Evolutionary conservation across 129 eudicot species (phyloP), one percentile per base, ranked within the genome.

Genomic region (Pseudognaphalium luteoalbum): DNA sequence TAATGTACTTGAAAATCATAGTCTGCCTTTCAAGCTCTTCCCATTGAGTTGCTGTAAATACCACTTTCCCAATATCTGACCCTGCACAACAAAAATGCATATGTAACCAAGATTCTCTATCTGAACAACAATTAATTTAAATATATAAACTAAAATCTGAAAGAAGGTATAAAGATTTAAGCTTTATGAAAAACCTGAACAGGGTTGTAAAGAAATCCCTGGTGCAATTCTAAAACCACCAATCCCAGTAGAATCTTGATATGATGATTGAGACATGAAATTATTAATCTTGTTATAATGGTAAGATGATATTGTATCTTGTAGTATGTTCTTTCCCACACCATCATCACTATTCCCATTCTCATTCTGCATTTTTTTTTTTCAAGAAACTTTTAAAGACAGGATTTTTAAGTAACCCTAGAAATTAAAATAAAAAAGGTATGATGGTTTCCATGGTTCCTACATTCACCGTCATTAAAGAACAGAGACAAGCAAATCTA

Each of bases 1-100:
- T 74, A 62, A 91, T 84, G 89, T 88, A 88, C 84, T 88, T 86
- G 88, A 76, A 89, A 44, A 91, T 88, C 71, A 73, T 80, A 44
- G 82, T 86, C 86, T 91, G 97, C 71, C 88, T 84, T 61, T 91
- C 89, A 66, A 91, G 87, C 57, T 91, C 97, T 75, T 82, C 81
- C 91, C 93, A 74, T 83, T 91, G 97, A 64, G 82, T 76, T 32
- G 88, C 86, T 77, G 93, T 88, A 70, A 88, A 91, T 68, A 84
- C 67, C 52, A 70, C 81, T 77, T 71, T 84, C 30, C 85, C 85
- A 59, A 71, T 73, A 51, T 66, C 59, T 73, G 74, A 79, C 17
- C 78, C 87, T 83, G 78, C 78, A 72, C 33, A 22, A 12, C 9
- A 35, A 2, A 10, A 42, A 61, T 29, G 33, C 35, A 35, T 56